Conservation (phyloP, 371 early-diverging fungal genomes). For the Zychaea mexicana region DNA sequence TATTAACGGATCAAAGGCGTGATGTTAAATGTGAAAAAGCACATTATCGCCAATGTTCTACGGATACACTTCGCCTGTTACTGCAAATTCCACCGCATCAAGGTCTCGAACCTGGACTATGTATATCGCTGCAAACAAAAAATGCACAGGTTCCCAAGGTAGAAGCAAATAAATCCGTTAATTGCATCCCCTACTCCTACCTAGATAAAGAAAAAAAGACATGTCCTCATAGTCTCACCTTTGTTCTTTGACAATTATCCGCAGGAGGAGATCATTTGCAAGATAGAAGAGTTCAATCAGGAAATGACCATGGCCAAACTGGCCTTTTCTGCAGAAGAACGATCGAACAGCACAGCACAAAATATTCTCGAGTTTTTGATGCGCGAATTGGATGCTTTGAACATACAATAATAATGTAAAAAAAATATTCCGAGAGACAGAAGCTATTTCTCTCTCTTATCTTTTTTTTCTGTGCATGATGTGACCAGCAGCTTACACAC, state of each 20-base stretch:
- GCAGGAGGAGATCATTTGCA: not conserved
- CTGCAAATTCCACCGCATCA: not conserved
- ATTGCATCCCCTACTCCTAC: no score
- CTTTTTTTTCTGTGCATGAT: no score
- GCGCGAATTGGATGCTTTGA: slow-evolving; percentile 1
- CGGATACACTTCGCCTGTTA: not conserved
- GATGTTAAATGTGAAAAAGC: not conserved
- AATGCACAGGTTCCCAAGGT: slow-evolving; percentile 5
- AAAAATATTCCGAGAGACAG: not conserved
- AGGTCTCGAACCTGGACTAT: not conserved
- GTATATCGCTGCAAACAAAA: not conserved
- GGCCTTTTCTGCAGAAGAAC: not conserved
- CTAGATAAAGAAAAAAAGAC: no score
- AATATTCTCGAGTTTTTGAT: not conserved
- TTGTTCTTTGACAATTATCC: not conserved
- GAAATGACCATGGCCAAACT: not conserved
- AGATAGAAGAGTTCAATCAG: not conserved
- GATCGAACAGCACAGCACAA: no score
- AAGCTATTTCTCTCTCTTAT: no score
- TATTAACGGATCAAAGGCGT: not conserved
- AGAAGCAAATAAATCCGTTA: no score
- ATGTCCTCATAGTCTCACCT: no score
- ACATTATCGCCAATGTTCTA: not conserved
- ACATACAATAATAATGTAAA: no score
- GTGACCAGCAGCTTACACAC: no score